phyloP scores from a whole-genome alignment of 495 filamentous ascomycete species.

The Podospora australis region DNA sequence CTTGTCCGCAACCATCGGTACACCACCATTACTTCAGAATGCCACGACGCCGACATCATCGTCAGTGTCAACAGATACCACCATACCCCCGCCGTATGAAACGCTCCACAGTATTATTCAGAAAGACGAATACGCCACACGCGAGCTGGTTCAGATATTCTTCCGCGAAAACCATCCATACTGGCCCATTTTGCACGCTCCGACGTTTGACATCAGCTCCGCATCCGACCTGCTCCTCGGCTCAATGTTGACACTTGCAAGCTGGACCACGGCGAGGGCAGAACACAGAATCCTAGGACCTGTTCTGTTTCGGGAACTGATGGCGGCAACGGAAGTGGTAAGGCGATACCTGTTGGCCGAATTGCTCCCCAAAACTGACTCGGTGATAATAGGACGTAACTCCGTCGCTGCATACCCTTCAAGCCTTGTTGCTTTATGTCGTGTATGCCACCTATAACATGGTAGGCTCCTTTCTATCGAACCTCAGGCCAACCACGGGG shows the following conservation, averaged over 20 bases:
- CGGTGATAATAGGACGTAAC: constrained; percentile 8
- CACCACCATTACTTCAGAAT: no score
- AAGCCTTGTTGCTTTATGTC: constrained; percentile 22
- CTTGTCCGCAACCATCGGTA: not conserved
- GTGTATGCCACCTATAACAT: constrained; percentile 21
- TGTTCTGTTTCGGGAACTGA: constrained; percentile 20
- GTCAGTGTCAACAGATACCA: not conserved
- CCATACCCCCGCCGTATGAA: no score
- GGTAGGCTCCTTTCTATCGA: constrained; percentile 11
- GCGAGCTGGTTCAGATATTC: constrained; percentile 19
- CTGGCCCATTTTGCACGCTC: constrained; percentile 29
- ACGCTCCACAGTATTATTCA: not conserved
- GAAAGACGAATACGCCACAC: not conserved
- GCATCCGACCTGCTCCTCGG: constrained; percentile 17
- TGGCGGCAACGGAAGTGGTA: not conserved
- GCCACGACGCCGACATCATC: not conserved
- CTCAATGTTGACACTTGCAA: constrained; percentile 26
- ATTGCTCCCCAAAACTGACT: constrained; percentile 17
- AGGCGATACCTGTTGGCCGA: not conserved
- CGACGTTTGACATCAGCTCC: constrained; percentile 20
- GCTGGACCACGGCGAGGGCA: constrained; percentile 21
- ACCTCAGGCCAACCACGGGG: not conserved
- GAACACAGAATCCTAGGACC: constrained; percentile 23
- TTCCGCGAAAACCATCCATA: constrained; percentile 25
- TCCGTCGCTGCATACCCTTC: constrained; percentile 22